These are phyloP conservation scores for Plantago rigida DNA, from an alignment of 305 asterid species.

Conservation along the genomic window DNA sequence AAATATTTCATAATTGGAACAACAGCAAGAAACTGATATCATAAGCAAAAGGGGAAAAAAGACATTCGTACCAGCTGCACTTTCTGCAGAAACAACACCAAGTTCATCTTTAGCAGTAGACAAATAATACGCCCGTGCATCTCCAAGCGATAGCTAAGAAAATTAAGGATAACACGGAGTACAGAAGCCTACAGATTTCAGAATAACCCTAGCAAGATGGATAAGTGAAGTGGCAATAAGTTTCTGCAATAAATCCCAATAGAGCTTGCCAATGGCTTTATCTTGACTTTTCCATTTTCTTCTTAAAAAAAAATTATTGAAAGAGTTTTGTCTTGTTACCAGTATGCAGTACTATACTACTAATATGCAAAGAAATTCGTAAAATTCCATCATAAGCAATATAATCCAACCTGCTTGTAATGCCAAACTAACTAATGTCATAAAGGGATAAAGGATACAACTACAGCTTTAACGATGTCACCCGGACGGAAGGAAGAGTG, in stretches of 20 bases:
- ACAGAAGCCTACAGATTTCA: not conserved
- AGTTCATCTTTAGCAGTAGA: constrained; percentile 88
- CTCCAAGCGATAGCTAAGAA: constrained; percentile 81
- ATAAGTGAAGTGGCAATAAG: not conserved
- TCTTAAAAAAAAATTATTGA: too few relatives aligned
- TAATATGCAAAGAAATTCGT: not conserved
- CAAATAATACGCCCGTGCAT: constrained; percentile 83
- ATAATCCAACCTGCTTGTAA: not conserved
- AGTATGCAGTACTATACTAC: not conserved
- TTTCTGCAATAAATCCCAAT: not conserved
- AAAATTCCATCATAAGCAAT: not conserved
- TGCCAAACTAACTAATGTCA: not conserved
- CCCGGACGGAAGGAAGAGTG: constrained; percentile 77
- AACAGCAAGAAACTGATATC: constrained; percentile 2
- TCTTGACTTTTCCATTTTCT: too few relatives aligned
- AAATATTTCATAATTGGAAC: not conserved
- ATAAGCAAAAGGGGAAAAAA: constrained; percentile 14
- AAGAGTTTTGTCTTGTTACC: not conserved
- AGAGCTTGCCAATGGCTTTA: not conserved
- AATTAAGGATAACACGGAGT: constrained; percentile 31
- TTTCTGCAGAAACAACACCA: constrained; percentile 87
- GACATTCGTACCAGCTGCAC: constrained; percentile 54
- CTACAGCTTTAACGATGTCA: constrained; percentile 75
- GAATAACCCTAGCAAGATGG: not conserved
- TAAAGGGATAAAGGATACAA: constrained; percentile 53